These are phyloP conservation scores for Peltaster fructicola DNA, from an alignment of 2,329 filamentous ascomycete genomes.

Conservation along the genomic window DNA sequence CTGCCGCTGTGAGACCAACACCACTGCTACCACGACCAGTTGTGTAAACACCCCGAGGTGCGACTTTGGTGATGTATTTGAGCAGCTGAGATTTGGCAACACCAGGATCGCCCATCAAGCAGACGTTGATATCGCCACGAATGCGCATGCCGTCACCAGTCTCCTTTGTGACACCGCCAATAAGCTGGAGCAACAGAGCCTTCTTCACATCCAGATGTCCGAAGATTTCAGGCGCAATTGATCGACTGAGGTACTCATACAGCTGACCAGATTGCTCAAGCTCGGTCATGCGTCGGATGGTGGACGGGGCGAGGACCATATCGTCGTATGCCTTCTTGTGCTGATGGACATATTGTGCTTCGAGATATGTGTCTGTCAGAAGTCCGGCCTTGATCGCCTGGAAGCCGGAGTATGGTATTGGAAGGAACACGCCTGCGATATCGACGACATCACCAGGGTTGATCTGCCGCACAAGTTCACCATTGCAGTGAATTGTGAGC, in stretches of 20 bases:
- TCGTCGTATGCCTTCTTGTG: conserved; percentile 98
- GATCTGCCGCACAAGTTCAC: conserved; percentile 66
- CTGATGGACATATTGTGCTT: conserved; percentile 82
- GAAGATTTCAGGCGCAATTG: conserved; percentile 93
- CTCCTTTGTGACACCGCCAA: conserved; percentile 89
- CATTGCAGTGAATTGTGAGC: conserved; percentile 77
- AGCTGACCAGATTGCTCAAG: conserved; percentile 75
- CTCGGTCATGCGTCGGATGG: conserved; percentile 70
- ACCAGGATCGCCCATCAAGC: conserved; percentile 97
- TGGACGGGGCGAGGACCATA: conserved; percentile 63
- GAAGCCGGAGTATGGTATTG: conserved; percentile 97
- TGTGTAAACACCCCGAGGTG: conserved; percentile 76
- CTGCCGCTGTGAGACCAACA: conserved; percentile 65
- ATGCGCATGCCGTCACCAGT: conserved; percentile 98
- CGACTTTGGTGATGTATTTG: conserved; percentile 97
- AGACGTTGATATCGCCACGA: conserved; percentile 96
- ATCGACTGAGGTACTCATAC: conserved; percentile 88
- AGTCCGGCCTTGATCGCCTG: conserved; percentile 89
- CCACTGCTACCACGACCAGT: conserved; percentile 66
- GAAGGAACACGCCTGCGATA: conserved; percentile 85
- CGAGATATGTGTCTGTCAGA: conserved; percentile 91
- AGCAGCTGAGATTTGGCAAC: conserved; percentile 96
- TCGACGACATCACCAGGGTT: conserved; percentile 92
- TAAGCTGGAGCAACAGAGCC: conserved; percentile 81
- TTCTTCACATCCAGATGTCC: conserved; percentile 97